Conservation (phyloP, 345 rosid genomes). For the Populus euphratica region DNA sequence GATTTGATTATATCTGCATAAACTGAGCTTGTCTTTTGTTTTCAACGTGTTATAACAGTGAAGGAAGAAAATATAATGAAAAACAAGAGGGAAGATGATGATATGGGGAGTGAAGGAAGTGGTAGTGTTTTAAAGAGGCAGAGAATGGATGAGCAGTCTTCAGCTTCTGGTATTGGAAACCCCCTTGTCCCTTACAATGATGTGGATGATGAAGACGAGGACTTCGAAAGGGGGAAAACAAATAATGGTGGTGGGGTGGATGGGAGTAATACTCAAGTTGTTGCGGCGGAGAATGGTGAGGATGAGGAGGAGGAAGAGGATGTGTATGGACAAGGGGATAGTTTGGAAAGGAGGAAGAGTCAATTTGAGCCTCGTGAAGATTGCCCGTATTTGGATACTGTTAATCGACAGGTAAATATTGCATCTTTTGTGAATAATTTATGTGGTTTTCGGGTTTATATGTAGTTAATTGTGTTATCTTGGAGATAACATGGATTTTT, state of each 20-base stretch:
- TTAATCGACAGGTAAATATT: constrained; percentile 81
- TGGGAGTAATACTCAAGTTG: constrained; percentile 1
- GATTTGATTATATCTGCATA: neutral
- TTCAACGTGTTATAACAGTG: neutral
- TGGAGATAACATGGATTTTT: neutral
- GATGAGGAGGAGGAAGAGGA: constrained; percentile 31
- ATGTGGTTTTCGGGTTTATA: neutral
- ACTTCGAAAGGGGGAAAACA: constrained; percentile 23
- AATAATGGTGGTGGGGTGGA: constrained; percentile 12
- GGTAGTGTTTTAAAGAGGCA: constrained; percentile 45
- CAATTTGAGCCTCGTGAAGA: constrained; percentile 76
- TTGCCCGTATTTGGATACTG: constrained; percentile 96
- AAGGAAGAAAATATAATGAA: constrained; percentile 30
- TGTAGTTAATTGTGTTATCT: neutral
- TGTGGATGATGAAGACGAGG: constrained; percentile 74
- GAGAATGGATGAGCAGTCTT: constrained; percentile 33
- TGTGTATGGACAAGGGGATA: constrained; percentile 17
- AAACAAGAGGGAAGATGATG: constrained; percentile 35
- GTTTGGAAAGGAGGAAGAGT: constrained; percentile 36
- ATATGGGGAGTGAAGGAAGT: constrained; percentile 36
- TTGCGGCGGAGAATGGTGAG: constrained; percentile 23
- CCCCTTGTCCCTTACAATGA: constrained; percentile 66
- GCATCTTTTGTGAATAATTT: neutral
- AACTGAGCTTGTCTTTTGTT: neutral
- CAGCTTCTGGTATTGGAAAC: constrained; percentile 37